Evolutionary conservation across 1,139 yeast species (phyloP).

Genomic region (Protomyces inouyei): DNA sequence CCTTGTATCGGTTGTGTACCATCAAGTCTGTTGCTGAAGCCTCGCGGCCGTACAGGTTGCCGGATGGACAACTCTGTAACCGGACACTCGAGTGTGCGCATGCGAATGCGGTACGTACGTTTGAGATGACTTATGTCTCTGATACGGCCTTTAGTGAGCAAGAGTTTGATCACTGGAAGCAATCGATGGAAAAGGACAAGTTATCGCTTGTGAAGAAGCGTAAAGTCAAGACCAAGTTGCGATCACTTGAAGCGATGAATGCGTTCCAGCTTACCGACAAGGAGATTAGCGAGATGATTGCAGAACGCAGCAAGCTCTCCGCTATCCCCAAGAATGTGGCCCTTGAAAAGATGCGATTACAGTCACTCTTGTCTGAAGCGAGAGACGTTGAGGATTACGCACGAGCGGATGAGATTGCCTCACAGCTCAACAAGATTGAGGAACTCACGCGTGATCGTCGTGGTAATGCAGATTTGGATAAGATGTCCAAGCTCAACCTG

Average conservation of each 20-base stretch:
- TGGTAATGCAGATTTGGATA: slow-evolving; percentile 34
- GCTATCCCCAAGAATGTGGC: slow-evolving; percentile 70
- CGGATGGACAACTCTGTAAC: slow-evolving; percentile 28
- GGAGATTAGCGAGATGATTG: slow-evolving; percentile 75
- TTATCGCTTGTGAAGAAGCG: slow-evolving; percentile 59
- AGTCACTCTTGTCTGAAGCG: slow-evolving; percentile 74
- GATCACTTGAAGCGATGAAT: slow-evolving; percentile 58
- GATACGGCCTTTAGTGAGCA: slow-evolving; percentile 39
- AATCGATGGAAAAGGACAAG: slow-evolving; percentile 56
- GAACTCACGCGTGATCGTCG: slow-evolving; percentile 29
- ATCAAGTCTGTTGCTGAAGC: slow-evolving; percentile 57
- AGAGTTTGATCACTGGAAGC: slow-evolving; percentile 68
- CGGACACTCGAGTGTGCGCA: slow-evolving; percentile 48
- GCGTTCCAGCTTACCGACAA: slow-evolving; percentile 64
- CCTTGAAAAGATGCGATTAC: slow-evolving; percentile 63
- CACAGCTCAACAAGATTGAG: slow-evolving; percentile 45
- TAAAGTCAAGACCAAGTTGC: slow-evolving; percentile 60
- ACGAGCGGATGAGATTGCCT: slow-evolving; percentile 52
- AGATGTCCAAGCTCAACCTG: slow-evolving; percentile 63
- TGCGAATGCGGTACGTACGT: slow-evolving; percentile 64
- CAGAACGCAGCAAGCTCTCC: slow-evolving; percentile 59
- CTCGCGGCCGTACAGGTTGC: slow-evolving; percentile 44
- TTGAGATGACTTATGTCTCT: slow-evolving; percentile 54
- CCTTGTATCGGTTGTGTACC: slow-evolving; percentile 75
- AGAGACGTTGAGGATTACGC: slow-evolving; percentile 56